Base-by-base conservation (phyloP, 306 rosid species). In the Castanea mollissima region DNA sequence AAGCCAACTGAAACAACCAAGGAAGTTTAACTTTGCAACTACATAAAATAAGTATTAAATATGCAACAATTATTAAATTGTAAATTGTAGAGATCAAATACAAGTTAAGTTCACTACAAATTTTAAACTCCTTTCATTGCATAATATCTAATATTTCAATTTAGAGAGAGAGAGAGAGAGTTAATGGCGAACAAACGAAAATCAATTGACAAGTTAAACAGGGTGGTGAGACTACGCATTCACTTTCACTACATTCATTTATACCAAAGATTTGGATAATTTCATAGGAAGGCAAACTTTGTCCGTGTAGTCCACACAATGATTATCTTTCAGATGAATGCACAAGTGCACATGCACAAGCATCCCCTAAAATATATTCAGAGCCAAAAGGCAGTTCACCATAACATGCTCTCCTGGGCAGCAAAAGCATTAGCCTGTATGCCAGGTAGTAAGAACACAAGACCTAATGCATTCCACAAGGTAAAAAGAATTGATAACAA, bases 1-100 rank as follows among this genome's bases (percentile, higher is more conserved):
- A 23, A 23, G 23, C 89, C 94, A 96, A 90, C 99, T 96, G 93
- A 81, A 81, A 75, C 79, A 78, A 81, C 55, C 69, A 83, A 75
- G 52, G 69, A 60, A 81, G 44, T 35, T n/a, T 70, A 51, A 75
- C 65, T 73, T 62, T 70, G 60, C 60, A 62, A 55, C 52, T 74
- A 38, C 29, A 46, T 16, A 32, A 79, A 64, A 27, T 56, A 59
- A 25, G 25, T 74, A 52, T 20, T 20, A 68, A 71, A 23, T 55
- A 79, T 69, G 60, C 27, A 67, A 15, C 51, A 18, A 19, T 16
- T 3, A 34, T 2, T 6, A 67, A 69, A 34, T 63, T 52, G n/a
- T 1, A 35, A n/a, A 29, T 55, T 23, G 38, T 32, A 34, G 23
- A 46, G 12, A 12, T 18, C 31, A 21, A 56, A 29, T 72, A 55